A percentile compares a stretch with the other conserved stretches of the same genome.
Evolutionary conservation across 1,139 yeast species (phyloP).

Genomic region (Saccharomycopsis hybrid): DNA sequence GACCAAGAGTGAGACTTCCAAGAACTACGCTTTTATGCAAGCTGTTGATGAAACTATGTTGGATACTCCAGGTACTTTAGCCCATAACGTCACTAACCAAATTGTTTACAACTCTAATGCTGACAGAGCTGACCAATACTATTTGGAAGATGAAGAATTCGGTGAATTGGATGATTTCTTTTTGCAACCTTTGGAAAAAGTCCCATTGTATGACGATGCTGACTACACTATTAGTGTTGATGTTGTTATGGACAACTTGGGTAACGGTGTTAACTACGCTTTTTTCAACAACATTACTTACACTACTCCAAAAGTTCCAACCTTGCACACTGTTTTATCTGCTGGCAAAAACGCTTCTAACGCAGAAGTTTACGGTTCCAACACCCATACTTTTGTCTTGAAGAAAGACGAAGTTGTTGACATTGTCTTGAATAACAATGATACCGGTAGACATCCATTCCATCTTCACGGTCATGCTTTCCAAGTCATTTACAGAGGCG

Average conservation of each 20-base stretch:
- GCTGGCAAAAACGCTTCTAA: conserved; percentile 41
- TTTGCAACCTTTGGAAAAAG: conserved; percentile 40
- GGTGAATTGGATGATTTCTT: conserved; percentile 49
- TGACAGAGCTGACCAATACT: conserved; percentile 28
- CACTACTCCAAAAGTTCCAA: conserved; percentile 59
- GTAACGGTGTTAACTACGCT: conserved; percentile 70
- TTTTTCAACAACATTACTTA: conserved; percentile 65
- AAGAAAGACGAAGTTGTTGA: conserved; percentile 59
- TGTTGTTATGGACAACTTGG: conserved; percentile 61
- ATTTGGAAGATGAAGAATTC: conserved; percentile 19
- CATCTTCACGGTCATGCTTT: conserved; percentile 76
- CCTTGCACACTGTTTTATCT: conserved; percentile 51
- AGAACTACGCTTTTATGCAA: conserved; percentile 58
- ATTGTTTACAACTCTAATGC: conserved; percentile 40
- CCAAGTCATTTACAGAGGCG: conserved; percentile 60
- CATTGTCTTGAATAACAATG: conserved; percentile 62
- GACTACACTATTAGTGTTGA: conserved; percentile 54
- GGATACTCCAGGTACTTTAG: conserved; percentile 50
- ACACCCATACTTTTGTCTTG: conserved; percentile 56
- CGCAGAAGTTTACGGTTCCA: conserved; percentile 56
- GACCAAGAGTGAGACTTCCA: conserved; percentile 36
- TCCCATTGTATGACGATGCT: conserved; percentile 45
- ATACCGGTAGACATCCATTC: conserved; percentile 76
- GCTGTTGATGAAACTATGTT: conserved; percentile 60
- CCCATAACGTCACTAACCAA: conserved; percentile 48